Base-by-base conservation (phyloP, 805 yeast species). In the Wickerhamomyces bisporus region DNA sequence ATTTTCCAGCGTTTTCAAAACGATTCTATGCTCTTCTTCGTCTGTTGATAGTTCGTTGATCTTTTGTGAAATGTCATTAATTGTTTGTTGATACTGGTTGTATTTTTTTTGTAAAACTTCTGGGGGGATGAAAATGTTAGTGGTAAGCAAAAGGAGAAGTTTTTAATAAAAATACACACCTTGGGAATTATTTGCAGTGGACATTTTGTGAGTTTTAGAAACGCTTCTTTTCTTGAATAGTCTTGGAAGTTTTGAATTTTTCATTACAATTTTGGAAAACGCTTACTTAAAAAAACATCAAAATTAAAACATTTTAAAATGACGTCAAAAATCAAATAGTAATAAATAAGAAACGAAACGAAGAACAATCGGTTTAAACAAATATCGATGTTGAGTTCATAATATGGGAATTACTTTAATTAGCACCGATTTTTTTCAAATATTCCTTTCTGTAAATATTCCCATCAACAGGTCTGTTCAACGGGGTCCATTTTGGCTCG, bases 401-500 rank as follows among this genome's bases (percentile, higher is more conserved):
- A 7, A 21, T 21, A 21, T 21, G 10, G 10, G 7, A 16, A 18
- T 17, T 30, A 30, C n/a, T 12, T 7, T n/a, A 14, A 10, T 15
- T 6, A 24, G 9, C 20, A 15, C 30, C 26, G 14, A 43, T 43
- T 15, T 34, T 38, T 14, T 58, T 44, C 28, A 78, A 39, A 47
- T 81, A 81, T 33, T 68, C 65, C 34, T 55, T 45, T 40, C 86
- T 67, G 39, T 61, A 63, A 12, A 52, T 39, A 45, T 75, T 73
- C 6, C 57, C 55, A 39, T 76, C 82, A 6, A 68, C 73, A 0
- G 86, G 85, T 43, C 94, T 74, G 54, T 77, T 75, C 52, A 85
- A 73, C 8, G 96, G 95, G 26, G 81, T 76, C 98, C 98, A 91
- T 59, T 88, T 91, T 20, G 98, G 98, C 64, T 89, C 96, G 50